phyloP scores from a whole-genome alignment of 495 filamentous ascomycete genomes.

The Aspergillus hancockii region DNA sequence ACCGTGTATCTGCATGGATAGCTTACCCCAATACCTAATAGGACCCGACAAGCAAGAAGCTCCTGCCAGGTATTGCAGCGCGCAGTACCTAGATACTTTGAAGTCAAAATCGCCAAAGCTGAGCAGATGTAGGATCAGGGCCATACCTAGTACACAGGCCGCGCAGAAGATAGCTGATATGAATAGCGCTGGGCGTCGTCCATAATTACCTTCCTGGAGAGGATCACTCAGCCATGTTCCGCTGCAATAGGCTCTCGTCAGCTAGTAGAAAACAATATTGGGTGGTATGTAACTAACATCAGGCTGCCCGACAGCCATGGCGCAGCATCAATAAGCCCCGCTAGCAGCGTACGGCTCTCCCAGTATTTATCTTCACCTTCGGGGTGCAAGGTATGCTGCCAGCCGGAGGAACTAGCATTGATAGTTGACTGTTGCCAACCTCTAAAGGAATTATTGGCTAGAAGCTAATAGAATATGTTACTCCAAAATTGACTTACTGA shows the following conservation, averaged over 20 bases:
- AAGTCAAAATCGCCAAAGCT: not conserved
- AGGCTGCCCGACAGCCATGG: slow-evolving; percentile 33
- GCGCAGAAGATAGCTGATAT: slow-evolving; percentile 63
- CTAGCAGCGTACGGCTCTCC: slow-evolving; percentile 36
- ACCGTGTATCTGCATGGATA: not conserved
- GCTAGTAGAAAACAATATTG: not conserved
- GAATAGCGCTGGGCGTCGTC: slow-evolving; percentile 68
- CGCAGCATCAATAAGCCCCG: slow-evolving; percentile 39
- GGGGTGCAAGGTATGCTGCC: slow-evolving; percentile 41
- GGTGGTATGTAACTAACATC: slow-evolving; percentile 24
- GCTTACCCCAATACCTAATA: slow-evolving; percentile 60
- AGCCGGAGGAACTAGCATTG: slow-evolving; percentile 67
- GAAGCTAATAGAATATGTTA: not conserved
- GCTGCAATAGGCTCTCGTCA: not conserved
- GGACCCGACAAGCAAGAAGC: slow-evolving; percentile 58
- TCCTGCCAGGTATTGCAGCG: slow-evolving; percentile 58
- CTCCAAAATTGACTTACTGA: slow-evolving; percentile 20
- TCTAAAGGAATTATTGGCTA: slow-evolving; percentile 5
- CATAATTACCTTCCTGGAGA: slow-evolving; percentile 57
- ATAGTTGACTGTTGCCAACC: slow-evolving; percentile 71
- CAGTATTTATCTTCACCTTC: slow-evolving; percentile 17
- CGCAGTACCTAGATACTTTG: slow-evolving; percentile 19
- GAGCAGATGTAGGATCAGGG: too few relatives aligned
- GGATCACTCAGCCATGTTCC: slow-evolving; percentile 64
- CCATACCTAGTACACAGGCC: slow-evolving; percentile 58